phyloP scores from a whole-genome alignment of 805 yeast species.

The Zygoascus flipseniorum region DNA sequence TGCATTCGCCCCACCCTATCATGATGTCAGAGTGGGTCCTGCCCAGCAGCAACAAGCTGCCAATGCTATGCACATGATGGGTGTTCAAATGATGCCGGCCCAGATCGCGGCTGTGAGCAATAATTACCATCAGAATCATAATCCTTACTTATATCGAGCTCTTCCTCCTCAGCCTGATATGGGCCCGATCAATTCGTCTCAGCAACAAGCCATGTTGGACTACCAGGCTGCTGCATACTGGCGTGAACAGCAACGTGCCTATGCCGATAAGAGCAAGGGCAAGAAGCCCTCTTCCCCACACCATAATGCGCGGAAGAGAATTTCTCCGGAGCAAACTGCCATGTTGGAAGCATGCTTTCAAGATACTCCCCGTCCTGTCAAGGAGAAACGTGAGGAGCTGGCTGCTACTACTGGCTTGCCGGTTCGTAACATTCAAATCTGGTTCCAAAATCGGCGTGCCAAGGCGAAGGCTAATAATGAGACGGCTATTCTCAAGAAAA shows the following conservation, averaged over 20 bases:
- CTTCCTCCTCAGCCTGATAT: slow-evolving; percentile 1
- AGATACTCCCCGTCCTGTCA: slow-evolving; percentile 65
- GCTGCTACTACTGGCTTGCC: slow-evolving; percentile 68
- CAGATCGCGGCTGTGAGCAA: background rate
- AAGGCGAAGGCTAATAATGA: slow-evolving; percentile 35
- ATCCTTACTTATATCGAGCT: background rate
- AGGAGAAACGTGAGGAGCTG: slow-evolving; percentile 59
- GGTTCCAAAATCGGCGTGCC: slow-evolving; percentile 84
- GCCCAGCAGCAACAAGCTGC: background rate
- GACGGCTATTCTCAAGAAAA: slow-evolving; percentile 6
- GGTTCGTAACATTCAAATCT: slow-evolving; percentile 79
- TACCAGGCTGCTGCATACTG: background rate
- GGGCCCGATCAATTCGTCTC: background rate
- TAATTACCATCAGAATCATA: background rate
- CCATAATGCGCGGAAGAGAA: slow-evolving; percentile 20
- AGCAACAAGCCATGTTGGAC: background rate
- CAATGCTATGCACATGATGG: background rate
- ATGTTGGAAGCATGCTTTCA: slow-evolving; percentile 63
- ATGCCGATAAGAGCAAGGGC: slow-evolving; percentile 1
- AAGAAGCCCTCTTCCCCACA: slow-evolving; percentile 1
- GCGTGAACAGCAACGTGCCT: background rate
- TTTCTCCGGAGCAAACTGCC: slow-evolving; percentile 32
- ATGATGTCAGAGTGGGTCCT: background rate
- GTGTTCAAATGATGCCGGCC: background rate
- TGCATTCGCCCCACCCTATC: background rate